phyloP scores from a whole-genome alignment of 2,329 filamentous ascomycete genomes.

The Meredithiella fracta region DNA sequence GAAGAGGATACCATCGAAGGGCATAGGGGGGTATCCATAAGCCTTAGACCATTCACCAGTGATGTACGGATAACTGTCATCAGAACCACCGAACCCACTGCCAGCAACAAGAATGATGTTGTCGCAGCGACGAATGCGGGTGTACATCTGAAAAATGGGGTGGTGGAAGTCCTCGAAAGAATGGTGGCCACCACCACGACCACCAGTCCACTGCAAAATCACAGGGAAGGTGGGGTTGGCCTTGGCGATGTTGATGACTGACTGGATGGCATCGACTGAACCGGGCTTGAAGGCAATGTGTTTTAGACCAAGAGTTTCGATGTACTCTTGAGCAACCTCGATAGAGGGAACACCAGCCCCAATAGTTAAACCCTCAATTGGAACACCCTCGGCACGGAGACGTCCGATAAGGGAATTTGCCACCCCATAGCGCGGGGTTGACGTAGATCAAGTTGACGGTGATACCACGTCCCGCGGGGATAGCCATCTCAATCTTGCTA shows the following conservation, averaged over 20 bases:
- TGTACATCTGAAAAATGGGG: constrained; percentile 81
- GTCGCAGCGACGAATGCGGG: constrained; percentile 64
- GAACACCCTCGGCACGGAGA: constrained; percentile 68
- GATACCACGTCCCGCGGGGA: constrained; percentile 74
- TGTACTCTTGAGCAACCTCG: constrained; percentile 85
- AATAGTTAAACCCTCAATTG: constrained; percentile 82
- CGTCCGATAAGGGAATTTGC: constrained; percentile 78
- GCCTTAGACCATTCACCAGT: constrained; percentile 77
- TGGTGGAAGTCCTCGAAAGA: constrained; percentile 93
- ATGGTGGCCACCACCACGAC: constrained; percentile 84
- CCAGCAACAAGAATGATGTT: constrained; percentile 84
- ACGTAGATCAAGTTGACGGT: constrained; percentile 85
- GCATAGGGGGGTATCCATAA: constrained; percentile 82
- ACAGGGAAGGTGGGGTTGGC: constrained; percentile 91
- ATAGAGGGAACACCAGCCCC: constrained; percentile 88
- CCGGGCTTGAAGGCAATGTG: constrained; percentile 92
- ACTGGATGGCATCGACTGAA: constrained; percentile 72
- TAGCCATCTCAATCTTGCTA: constrained; percentile 66
- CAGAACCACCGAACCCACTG: constrained; percentile 77
- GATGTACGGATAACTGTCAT: constrained; percentile 84
- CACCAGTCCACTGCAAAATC: constrained; percentile 86
- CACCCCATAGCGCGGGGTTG: constrained; percentile 79
- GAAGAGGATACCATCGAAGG: constrained; percentile 81
- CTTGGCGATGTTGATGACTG: constrained; percentile 82
- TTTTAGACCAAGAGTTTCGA: constrained; percentile 79